Base-by-base conservation (phyloP, 371 early-diverging fungal species). In the Smittium mucronatum region DNA sequence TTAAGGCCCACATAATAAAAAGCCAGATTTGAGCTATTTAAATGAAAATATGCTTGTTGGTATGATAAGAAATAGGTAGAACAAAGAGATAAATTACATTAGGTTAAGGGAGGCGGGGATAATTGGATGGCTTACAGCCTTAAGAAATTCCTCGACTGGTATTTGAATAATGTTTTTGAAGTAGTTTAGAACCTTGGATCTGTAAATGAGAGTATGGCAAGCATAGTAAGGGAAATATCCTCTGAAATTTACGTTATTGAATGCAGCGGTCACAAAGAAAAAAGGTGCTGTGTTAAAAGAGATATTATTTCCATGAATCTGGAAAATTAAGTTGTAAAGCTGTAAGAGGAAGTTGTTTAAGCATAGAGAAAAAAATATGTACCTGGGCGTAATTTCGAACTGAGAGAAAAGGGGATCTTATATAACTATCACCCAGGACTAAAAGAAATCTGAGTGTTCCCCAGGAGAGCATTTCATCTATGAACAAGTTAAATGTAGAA, bases 401-500 rank as follows among this genome's bases (percentile, higher is more conserved):
- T 25, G 65, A 32, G 8, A 65, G 34, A 34, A 65, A 65, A n/a
- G 65, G 65, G n/a, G n/a, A 65, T 33, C 65, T 28, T 5, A 65
- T 65, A 25, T 34, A 28, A 34, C 65, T 65, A n/a, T 65, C 65
- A n/a, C 34, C n/a, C 15, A 65, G 34, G 15, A 36, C n/a, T n/a
- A 65, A 5, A 1, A 31, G 17, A 15, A 36, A n/a, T 65, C 65
- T 2, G 15, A 65, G 65, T 25, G n/a, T n/a, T 5, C 34, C 34
- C 65, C 65, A 65, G 8, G 65, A 65, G 15, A 65, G 26, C 8
- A 65, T 5, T n/a, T 65, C 65, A 65, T 65, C 65, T 65, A 65
- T 34, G 5, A 57, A 57, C n/a, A n/a, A n/a, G n/a, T n/a, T n/a
- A 5, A 47, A 11, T 11, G 47, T 47, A 47, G 47, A 47, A 47